A percentile compares a stretch with the other conserved stretches of the same genome.
Conservation (phyloP, 108 stramenopile species). For the Pseudonitzschia multiseries region DNA sequence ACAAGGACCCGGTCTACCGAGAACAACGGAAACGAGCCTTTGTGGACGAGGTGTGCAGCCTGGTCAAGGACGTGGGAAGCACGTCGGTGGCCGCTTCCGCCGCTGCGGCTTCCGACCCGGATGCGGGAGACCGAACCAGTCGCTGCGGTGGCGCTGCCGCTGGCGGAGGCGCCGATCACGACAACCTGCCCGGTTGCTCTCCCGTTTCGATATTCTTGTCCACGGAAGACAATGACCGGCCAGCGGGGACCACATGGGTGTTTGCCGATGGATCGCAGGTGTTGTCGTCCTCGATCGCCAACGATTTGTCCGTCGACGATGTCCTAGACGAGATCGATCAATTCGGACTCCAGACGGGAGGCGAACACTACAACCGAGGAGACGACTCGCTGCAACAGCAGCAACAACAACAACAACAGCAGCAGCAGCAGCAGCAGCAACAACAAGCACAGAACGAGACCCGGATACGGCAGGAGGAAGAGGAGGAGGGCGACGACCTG, state of each 20-base stretch:
- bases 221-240: constrained; percentile 55
- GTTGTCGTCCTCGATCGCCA: constrained; percentile 39
- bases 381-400: constrained; percentile 14
- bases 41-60: constrained; percentile 57
- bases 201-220: constrained; percentile 54
- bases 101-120: not conserved
- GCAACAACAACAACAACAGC: constrained; percentile 9
- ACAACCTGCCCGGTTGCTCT: constrained; percentile 41
- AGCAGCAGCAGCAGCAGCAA: not conserved
- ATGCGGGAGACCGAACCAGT: not conserved
- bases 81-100: constrained; percentile 12
- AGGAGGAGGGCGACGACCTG: constrained; percentile 63
- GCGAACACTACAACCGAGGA: constrained; percentile 57
- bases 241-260: constrained; percentile 87
- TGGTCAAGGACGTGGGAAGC: constrained; percentile 66
- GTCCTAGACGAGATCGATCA: constrained; percentile 67
- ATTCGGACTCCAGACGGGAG: constrained; percentile 70
- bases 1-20: constrained; percentile 38
- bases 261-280: constrained; percentile 82
- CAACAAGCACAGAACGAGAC: not conserved
- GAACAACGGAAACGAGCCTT: constrained; percentile 39
- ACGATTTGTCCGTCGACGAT: constrained; percentile 40
- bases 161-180: not conserved
- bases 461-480: constrained; percentile 10
- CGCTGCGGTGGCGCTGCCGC: not conserved